Percentiles rank a stretch among this genome's conserved stretches.
Conservation (phyloP, 768 basidiomycete genomes). For the Tulasnella sp. region DNA sequence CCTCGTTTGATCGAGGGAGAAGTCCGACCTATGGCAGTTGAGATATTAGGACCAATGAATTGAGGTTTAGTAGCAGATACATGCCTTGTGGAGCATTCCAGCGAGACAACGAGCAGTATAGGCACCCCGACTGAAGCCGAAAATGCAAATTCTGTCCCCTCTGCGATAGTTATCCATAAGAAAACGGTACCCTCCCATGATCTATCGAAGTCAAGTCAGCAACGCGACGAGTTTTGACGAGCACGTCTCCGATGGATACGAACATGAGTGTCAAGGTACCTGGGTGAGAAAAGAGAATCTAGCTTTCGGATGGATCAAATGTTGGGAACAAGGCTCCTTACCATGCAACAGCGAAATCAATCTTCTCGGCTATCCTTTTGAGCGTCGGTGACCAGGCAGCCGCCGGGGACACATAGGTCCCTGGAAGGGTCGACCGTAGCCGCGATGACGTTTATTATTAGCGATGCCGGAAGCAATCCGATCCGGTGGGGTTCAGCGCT, state of each 20-base stretch:
- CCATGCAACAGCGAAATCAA: slow-evolving; percentile 68
- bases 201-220: neutral
- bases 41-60: neutral
- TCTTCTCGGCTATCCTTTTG: slow-evolving; percentile 43
- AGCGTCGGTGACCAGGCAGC: slow-evolving; percentile 37
- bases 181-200: slow-evolving; percentile 14
- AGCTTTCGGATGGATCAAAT: neutral
- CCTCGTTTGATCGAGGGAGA: slow-evolving; percentile 6
- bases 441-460: neutral
- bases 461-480: slow-evolving; percentile 19
- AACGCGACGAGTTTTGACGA: neutral
- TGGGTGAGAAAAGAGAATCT: slow-evolving; percentile 19
- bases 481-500: neutral
- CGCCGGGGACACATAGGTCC: neutral
- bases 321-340: slow-evolving; percentile 19
- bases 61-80: neutral
- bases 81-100: slow-evolving; percentile 45
- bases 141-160: slow-evolving; percentile 27
- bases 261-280: slow-evolving; percentile 57
- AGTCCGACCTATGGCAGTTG: slow-evolving; percentile 24
- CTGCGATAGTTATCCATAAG: slow-evolving; percentile 13
- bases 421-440: neutral
- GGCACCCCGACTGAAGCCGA: slow-evolving; percentile 26
- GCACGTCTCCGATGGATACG: neutral
- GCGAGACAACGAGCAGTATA: slow-evolving; percentile 22